A percentile compares a stretch with the other conserved stretches of the same genome.
These are phyloP conservation scores for Cyberlindnera lachancei DNA, from an alignment of 805 yeast species.

Conservation along the genomic window DNA sequence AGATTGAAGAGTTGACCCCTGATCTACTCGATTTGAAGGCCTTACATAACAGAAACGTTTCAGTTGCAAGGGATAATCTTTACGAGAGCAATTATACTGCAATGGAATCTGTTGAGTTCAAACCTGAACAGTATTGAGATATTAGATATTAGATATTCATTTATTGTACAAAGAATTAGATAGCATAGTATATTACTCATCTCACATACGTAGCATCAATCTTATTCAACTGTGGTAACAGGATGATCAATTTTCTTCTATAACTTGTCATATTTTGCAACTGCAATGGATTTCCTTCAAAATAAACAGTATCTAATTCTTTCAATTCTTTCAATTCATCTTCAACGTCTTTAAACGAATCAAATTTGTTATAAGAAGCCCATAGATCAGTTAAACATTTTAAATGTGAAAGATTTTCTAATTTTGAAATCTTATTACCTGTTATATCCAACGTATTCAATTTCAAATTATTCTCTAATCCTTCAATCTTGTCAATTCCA, in stretches of 20 bases:
- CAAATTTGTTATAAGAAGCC: constrained; percentile 76
- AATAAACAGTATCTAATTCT: constrained; percentile 77
- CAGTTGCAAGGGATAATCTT: constrained; percentile 48
- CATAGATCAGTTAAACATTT: constrained; percentile 80
- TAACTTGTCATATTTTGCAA: constrained; percentile 66
- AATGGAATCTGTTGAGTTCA: constrained; percentile 45
- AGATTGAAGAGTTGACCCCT: constrained; percentile 51
- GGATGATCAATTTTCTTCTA: constrained; percentile 71
- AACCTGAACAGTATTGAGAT: constrained; percentile 1
- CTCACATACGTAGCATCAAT: constrained; percentile 83
- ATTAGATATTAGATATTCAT: background rate
- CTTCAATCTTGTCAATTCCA: constrained; percentile 66
- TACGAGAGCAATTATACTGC: constrained; percentile 50
- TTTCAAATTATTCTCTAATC: constrained; percentile 61
- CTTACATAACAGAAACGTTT: constrained; percentile 32
- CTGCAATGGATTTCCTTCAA: constrained; percentile 91
- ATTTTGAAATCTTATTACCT: constrained; percentile 53
- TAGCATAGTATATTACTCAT: constrained; percentile 2
- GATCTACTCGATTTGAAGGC: constrained; percentile 51
- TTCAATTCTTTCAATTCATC: constrained; percentile 55
- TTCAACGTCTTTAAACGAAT: constrained; percentile 61
- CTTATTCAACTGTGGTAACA: constrained; percentile 63
- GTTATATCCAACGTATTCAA: constrained; percentile 76
- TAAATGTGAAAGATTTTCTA: constrained; percentile 63
- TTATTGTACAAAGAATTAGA: background rate